phyloP scores from a whole-genome alignment of 2,329 filamentous ascomycete species.

The Sporothrix dimorphospora region DNA sequence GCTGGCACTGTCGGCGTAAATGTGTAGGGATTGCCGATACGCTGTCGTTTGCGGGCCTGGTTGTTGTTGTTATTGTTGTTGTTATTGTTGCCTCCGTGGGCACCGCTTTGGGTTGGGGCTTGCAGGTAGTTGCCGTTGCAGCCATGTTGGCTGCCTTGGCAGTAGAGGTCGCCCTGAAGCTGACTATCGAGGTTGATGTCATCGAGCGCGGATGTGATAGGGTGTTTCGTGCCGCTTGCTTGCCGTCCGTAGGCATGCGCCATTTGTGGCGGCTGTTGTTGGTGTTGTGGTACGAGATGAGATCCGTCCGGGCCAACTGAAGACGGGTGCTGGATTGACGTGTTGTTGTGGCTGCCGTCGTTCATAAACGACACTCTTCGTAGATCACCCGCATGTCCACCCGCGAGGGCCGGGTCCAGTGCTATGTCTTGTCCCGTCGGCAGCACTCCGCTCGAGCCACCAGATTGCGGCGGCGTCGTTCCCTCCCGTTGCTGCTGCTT shows the following conservation, averaged over 20 bases:
- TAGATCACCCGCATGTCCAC: neutral
- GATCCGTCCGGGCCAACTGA: neutral
- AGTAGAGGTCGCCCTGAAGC: neutral
- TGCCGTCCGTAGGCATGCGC: neutral
- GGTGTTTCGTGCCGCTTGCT: neutral
- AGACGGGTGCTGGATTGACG: neutral
- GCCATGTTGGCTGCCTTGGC: neutral
- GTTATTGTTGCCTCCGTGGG: neutral
- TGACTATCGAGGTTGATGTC: neutral
- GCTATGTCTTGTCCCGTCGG: neutral
- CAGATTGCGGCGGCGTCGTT: neutral
- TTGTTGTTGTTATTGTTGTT: neutral
- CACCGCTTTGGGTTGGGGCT: neutral
- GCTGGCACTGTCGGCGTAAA: neutral
- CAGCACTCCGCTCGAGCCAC: neutral
- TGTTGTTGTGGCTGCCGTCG: neutral
- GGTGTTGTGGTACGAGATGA: neutral
- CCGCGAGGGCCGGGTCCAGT: neutral
- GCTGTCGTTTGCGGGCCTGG: constrained; percentile 14
- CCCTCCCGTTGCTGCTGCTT: neutral
- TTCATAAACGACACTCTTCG: neutral
- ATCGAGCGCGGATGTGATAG: neutral
- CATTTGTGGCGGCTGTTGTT: neutral
- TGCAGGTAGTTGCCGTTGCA: neutral
- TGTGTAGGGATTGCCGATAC: neutral